Conservation (phyloP, 306 rosid species). For the Purshia tridentata region DNA sequence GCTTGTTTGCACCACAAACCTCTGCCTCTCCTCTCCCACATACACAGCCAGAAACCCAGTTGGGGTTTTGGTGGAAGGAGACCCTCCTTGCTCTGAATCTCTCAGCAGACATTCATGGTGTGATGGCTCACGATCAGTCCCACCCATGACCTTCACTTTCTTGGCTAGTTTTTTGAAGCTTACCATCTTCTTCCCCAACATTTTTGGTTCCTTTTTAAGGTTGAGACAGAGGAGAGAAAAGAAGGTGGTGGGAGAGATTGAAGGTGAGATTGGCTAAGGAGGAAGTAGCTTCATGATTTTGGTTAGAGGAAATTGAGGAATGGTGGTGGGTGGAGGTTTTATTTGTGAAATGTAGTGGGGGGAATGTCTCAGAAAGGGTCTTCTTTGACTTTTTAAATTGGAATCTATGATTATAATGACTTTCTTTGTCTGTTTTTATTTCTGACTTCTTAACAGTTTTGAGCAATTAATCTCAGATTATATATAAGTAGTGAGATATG, state of each 20-base stretch:
- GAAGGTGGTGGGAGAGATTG: slow-evolving; percentile 14
- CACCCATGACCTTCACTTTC: slow-evolving; percentile 47
- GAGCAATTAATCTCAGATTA: not conserved
- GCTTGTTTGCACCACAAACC: slow-evolving; percentile 72
- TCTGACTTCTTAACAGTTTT: slow-evolving; percentile 8
- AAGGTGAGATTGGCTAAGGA: slow-evolving; percentile 7
- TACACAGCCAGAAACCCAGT: slow-evolving; percentile 74
- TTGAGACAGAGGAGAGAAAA: not conserved
- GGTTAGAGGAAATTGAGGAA: slow-evolving; percentile 9
- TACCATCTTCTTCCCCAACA: slow-evolving; percentile 64
- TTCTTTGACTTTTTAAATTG: slow-evolving; percentile 25
- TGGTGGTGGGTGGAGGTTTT: slow-evolving; percentile 21
- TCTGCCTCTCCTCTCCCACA: slow-evolving; percentile 66
- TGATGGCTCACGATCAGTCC: slow-evolving; percentile 26
- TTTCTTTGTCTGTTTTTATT: not conserved
- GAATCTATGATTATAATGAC: not conserved
- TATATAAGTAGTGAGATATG: no score
- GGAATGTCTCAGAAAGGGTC: slow-evolving; percentile 28
- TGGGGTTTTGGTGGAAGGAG: slow-evolving; percentile 44
- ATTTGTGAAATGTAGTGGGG: slow-evolving; percentile 23
- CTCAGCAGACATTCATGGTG: slow-evolving; percentile 45
- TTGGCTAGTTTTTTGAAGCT: slow-evolving; percentile 63
- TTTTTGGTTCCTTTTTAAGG: slow-evolving; percentile 3
- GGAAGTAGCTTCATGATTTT: slow-evolving; percentile 11
- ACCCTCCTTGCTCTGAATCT: slow-evolving; percentile 31